Conservation (phyloP, 2,329 filamentous ascomycete species). For the Colletotrichum somersetense region DNA sequence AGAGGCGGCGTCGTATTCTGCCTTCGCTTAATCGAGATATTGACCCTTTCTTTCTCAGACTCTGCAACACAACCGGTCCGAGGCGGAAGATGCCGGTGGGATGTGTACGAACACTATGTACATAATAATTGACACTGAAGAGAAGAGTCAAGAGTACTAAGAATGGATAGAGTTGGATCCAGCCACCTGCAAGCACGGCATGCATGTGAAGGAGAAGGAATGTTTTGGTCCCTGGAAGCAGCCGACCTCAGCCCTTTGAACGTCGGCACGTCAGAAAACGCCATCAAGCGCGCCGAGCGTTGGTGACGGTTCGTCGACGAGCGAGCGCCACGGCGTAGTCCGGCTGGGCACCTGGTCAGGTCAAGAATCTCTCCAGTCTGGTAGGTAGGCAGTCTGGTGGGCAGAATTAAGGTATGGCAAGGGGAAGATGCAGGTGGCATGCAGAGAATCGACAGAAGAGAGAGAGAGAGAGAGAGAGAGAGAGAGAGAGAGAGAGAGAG, state of each 20-base stretch:
- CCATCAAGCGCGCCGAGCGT: not conserved
- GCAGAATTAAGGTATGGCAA: constrained; percentile 13
- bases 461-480: not conserved
- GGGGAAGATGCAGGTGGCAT: not conserved
- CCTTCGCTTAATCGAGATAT: constrained; percentile 27
- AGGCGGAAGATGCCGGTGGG: constrained; percentile 26
- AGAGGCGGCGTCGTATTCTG: constrained; percentile 37
- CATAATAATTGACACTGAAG: not conserved
- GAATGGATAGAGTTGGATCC: not conserved
- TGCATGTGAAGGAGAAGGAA: constrained; percentile 6
- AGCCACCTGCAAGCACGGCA: constrained; percentile 3
- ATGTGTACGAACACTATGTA: not conserved
- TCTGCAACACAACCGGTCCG: not conserved
- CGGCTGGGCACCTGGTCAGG: constrained; percentile 25
- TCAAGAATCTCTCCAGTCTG: constrained; percentile 14
- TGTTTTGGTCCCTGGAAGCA: not conserved
- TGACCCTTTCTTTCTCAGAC: not conserved
- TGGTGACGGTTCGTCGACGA: constrained; percentile 29
- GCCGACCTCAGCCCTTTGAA: constrained; percentile 10
- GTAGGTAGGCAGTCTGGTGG: not conserved
- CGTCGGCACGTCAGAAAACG: constrained; percentile 5
- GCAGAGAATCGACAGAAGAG: not conserved
- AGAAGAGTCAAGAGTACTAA: not conserved
- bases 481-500: not conserved
- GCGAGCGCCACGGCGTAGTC: constrained; percentile 30